These are phyloP conservation scores for Verticillium albo-atrum DNA, from an alignment of 2,329 filamentous ascomycete species.

Conservation along the genomic window DNA sequence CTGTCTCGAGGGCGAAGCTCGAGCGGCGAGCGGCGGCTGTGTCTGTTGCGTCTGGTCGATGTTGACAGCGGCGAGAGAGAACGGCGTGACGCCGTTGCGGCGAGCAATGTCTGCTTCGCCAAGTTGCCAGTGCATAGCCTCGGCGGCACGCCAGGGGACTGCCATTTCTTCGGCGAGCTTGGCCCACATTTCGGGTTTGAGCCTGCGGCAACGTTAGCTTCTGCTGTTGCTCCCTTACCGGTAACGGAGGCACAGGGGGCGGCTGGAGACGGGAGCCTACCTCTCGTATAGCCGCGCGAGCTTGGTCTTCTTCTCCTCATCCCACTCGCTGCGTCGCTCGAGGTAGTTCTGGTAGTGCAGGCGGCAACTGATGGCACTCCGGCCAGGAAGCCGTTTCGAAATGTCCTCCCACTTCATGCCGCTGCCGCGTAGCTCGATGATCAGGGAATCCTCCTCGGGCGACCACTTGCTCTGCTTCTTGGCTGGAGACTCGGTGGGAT, in stretches of 20 bases:
- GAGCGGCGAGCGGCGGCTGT: slow-evolving; percentile 1
- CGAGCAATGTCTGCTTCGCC: slow-evolving; percentile 92
- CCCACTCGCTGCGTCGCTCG: slow-evolving; percentile 89
- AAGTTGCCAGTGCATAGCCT: slow-evolving; percentile 98
- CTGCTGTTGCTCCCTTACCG: not conserved
- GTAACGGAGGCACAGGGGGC: not conserved
- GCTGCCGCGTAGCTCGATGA: slow-evolving; percentile 83
- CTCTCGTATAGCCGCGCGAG: slow-evolving; percentile 91
- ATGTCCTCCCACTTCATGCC: slow-evolving; percentile 99
- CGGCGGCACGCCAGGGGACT: slow-evolving; percentile 90
- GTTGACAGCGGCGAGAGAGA: slow-evolving; percentile 61
- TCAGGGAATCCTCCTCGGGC: slow-evolving; percentile 84
- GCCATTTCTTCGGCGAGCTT: slow-evolving; percentile 94
- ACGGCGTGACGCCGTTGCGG: slow-evolving; percentile 80
- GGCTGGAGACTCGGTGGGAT: slow-evolving; percentile 63
- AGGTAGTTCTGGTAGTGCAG: slow-evolving; percentile 97
- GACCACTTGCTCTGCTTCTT: slow-evolving; percentile 99
- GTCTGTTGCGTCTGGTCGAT: slow-evolving; percentile 25
- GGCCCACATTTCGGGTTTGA: slow-evolving; percentile 97
- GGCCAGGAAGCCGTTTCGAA: slow-evolving; percentile 81
- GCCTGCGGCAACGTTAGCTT: slow-evolving; percentile 48
- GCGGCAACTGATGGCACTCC: slow-evolving; percentile 90
- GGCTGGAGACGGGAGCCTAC: slow-evolving; percentile 46
- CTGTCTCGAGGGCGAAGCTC: slow-evolving; percentile 10
- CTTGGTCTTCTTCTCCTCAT: slow-evolving; percentile 97